These are phyloP conservation scores for Eucalyptus pauciflora DNA, from an alignment of 345 rosid species.

Conservation along the genomic window DNA sequence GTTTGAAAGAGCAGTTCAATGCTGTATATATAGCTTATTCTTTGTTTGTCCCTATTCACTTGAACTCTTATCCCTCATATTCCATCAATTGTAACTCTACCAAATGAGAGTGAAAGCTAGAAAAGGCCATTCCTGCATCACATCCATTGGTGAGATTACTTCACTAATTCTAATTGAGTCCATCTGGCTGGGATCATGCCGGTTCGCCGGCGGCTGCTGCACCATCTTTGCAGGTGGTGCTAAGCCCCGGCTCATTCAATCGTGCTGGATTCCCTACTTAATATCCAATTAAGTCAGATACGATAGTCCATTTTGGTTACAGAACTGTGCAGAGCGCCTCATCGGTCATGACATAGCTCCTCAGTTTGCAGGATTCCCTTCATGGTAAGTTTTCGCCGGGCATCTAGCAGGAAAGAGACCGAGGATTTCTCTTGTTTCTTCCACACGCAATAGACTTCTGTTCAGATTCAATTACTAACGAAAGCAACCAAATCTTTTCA, in stretches of 20 bases:
- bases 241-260: too few species aligned
- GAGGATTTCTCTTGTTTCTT: neutral
- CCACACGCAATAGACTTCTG: neutral
- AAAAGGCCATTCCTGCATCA: neutral
- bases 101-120: neutral
- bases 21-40: neutral
- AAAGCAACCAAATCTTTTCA: neutral
- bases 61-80: neutral
- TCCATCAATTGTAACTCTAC: neutral
- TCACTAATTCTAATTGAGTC: neutral
- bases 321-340: neutral
- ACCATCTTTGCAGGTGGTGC: too few species aligned
- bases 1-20: neutral
- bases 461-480: neutral
- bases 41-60: neutral
- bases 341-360: constrained; percentile 44
- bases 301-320: neutral
- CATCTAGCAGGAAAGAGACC: neutral
- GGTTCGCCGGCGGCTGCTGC: accelerated
- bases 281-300: too few species aligned
- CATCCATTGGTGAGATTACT: neutral
- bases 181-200: neutral
- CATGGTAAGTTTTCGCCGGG: too few species aligned
- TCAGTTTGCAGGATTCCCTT: constrained; percentile 22
- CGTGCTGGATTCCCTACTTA: too few species aligned